phyloP scores from a whole-genome alignment of 2,329 filamentous ascomycete genomes.

The Cladorrhinum sp. region DNA sequence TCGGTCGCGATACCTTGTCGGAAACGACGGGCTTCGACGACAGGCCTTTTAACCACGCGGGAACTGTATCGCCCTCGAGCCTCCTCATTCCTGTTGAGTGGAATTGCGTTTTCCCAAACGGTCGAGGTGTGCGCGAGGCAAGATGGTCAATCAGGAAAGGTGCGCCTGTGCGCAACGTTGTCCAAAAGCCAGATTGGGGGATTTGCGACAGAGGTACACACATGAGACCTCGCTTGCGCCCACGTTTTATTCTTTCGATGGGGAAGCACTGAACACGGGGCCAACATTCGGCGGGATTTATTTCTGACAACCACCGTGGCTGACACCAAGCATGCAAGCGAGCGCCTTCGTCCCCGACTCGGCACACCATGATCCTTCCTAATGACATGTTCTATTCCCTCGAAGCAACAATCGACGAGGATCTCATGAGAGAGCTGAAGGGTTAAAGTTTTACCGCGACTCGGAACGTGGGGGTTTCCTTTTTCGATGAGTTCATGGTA shows the following conservation, averaged over 20 bases:
- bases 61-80: too few relatives aligned
- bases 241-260: neutral
- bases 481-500: too few relatives aligned
- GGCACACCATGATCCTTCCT: neutral
- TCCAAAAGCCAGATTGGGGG: slow-evolving; percentile 22
- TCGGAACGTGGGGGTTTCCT: neutral
- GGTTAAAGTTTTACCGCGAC: neutral
- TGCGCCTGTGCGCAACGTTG: slow-evolving; percentile 26
- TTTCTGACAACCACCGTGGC: neutral
- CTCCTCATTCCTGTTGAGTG: too few relatives aligned
- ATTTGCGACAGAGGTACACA: slow-evolving; percentile 28
- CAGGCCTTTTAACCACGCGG: slow-evolving; percentile 10
- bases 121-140: slow-evolving; percentile 21
- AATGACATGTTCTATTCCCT: neutral
- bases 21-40: neutral
- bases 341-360: neutral
- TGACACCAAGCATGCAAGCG: slow-evolving; percentile 5
- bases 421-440: neutral
- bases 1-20: neutral
- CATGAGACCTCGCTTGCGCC: slow-evolving; percentile 21
- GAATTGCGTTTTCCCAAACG: slow-evolving; percentile 12
- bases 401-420: neutral
- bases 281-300: neutral
- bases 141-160: slow-evolving; percentile 22
- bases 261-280: neutral